phyloP scores from a whole-genome alignment of 148 eudicot species.

The Diospyros lotus region DNA sequence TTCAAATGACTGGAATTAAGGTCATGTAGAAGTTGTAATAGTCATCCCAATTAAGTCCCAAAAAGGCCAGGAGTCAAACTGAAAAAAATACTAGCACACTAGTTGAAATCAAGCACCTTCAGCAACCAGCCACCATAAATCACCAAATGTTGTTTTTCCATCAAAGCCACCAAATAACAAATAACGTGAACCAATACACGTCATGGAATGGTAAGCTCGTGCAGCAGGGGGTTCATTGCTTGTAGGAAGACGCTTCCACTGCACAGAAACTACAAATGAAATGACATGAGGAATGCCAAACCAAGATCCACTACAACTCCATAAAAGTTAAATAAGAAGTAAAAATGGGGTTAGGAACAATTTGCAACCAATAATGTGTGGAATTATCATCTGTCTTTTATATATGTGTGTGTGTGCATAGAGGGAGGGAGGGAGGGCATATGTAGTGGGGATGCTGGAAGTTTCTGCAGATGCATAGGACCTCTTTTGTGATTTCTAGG shows the following conservation, averaged over 20 bases:
- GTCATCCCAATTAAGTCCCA: background rate
- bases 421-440: too few species aligned
- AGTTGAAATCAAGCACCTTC: conserved; percentile 58
- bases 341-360: too few species aligned
- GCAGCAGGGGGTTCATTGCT: conserved; percentile 75
- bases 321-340: background rate
- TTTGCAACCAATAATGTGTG: too few species aligned
- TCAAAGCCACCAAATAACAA: conserved; percentile 95
- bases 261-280: conserved; percentile 56
- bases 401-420: too few species aligned
- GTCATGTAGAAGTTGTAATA: background rate
- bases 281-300: background rate
- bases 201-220: conserved; percentile 91
- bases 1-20: background rate
- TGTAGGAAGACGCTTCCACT: conserved; percentile 81
- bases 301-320: background rate
- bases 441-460: too few species aligned
- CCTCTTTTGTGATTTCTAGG: too few species aligned
- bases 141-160: conserved; percentile 92
- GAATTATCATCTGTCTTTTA: too few species aligned
- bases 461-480: too few species aligned
- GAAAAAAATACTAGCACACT: background rate
- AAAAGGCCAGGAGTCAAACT: background rate
- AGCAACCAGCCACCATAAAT: conserved; percentile 98
- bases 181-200: conserved; percentile 66